Base-by-base conservation (phyloP, 164 flowering plant species). In the Vitis amurensis region DNA sequence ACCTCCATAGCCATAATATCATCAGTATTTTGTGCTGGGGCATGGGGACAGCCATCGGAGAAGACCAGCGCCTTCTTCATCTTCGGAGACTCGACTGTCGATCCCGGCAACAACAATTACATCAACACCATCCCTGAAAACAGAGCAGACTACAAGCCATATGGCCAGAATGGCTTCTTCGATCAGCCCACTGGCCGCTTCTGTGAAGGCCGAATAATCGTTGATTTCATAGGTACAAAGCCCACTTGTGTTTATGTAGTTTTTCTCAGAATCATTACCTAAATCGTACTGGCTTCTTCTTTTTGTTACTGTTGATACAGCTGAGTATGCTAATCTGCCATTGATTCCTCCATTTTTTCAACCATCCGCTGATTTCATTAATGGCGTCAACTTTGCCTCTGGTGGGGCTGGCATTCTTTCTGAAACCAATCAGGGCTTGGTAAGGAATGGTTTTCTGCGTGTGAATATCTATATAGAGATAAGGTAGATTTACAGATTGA, bases 41-140 rank as follows among this genome's bases (percentile, higher is more conserved):
- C 66, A 15, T 68, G 30, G 58, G 70, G 55, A 19, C 49, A 17
- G 44, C 44, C 73, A 15, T 9, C 47, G 19, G 67, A 69, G 66
- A 51, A 64, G 31, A 56, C 52, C 4, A 59, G 50, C 51, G 77
- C 80, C 59, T 64, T 88, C 44, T 88, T 88, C 82, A 76, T 88
- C 58, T 86, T 88, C 16, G 92, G 92, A 15, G 89, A 88, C 80
- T 88, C 92, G 4, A 76, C 82, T 0, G 86, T 86, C 4, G 92
- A 86, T 68, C 55, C 83, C 0, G 90, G 90, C 64, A 88, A 86
- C 83, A 88, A 85, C 58, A 88, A 86, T 23, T 82, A 80, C 79
- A 79, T 86, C 68, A 65, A 76, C 37, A 84, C 88, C 67, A 75
- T 53, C 37, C 77, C 83, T 8, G 88, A 80, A 8, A 78, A 81